Evolutionary conservation across 2,329 filamentous ascomycete genomes (phyloP).

Genomic region (Myriosclerotinia curreyana): DNA sequence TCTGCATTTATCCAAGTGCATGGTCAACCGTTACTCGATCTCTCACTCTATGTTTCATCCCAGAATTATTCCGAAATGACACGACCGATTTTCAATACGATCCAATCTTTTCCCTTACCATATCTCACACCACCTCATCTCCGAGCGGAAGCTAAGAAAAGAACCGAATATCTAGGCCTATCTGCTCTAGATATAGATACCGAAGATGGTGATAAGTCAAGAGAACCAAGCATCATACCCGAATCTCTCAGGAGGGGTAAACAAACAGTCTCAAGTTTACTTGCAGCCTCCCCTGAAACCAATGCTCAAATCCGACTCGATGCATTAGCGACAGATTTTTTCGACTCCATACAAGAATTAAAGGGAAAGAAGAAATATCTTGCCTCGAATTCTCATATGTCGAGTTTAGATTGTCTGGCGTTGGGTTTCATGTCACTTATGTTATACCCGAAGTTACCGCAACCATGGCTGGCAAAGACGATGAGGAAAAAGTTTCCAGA

Average conservation of each 20-base stretch:
- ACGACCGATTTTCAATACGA: constrained; percentile 72
- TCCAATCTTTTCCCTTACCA: constrained; percentile 83
- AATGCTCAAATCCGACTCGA: constrained; percentile 73
- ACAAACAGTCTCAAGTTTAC: constrained; percentile 52
- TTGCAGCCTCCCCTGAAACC: constrained; percentile 66
- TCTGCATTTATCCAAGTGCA: constrained; percentile 70
- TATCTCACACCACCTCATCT: constrained; percentile 78
- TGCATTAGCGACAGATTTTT: constrained; percentile 65
- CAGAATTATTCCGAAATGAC: constrained; percentile 80
- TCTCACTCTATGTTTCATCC: constrained; percentile 85
- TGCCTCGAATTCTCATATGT: constrained; percentile 50
- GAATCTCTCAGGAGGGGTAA: constrained; percentile 38
- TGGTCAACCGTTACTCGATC: constrained; percentile 75
- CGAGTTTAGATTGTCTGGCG: constrained; percentile 73
- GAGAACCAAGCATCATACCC: constrained; percentile 40
- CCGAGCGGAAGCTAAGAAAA: constrained; percentile 65
- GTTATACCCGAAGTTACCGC: constrained; percentile 58
- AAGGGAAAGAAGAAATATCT: constrained; percentile 56
- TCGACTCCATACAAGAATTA: constrained; percentile 66
- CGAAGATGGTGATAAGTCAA: constrained; percentile 40
- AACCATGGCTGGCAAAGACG: constrained; percentile 59
- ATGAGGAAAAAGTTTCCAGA: constrained; percentile 50
- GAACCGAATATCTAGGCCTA: constrained; percentile 68
- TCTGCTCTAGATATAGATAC: constrained; percentile 63
- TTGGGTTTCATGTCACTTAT: constrained; percentile 78